Evolutionary conservation across 2,329 filamentous ascomycete species (phyloP), one percentile per base, ranked within the genome.

Genomic region (Nothopassalora personata): DNA sequence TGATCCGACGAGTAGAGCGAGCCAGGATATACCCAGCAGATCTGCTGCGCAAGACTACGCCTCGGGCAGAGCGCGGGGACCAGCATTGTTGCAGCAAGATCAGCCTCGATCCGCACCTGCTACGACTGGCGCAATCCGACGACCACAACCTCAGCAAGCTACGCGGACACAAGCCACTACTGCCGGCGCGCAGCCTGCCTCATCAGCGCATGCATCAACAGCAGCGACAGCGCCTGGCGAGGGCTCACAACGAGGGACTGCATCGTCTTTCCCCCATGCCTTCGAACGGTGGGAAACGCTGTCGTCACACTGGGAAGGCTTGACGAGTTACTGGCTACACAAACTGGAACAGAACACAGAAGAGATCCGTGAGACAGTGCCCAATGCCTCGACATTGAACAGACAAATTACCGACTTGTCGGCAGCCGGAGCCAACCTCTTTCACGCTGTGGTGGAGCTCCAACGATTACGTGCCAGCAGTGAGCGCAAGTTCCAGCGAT

Each of bases 281-380:
- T 99, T 99, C 70, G 93, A 99, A 74, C 84, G 94, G 60, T 99
- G 94, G 94, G 94, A 99, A 73, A 93, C 90, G 0, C 77, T 99
- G 2, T 99, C 94, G 0, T 95, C 94, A 5, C 93, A 97, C 68
- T 99, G 94, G 94, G 94, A 99, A 73, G 94, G 94, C 4, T 81
- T 99, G 60, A 97, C 94, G 0, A 93, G 91, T 60, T 97, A 96
- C 76, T 99, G 94, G 93, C 94, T 99, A 64, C 88, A 91, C 50
- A 87, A 91, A 66, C 80, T 99, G 7, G 90, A 99, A 75, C 86
- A 94, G 72, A 96, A 96, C 71, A 88, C 89, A 30, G 87, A 91
- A 56, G 91, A 96, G 65, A 83, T 96, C 43, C 86, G 88, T 64
- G 82, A 86, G 11, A 90, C 95, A 66, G 66, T 72, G 2, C 90